Base-by-base conservation (phyloP, 2,329 filamentous ascomycete species). In the Colletotrichum lindemuthianum region DNA sequence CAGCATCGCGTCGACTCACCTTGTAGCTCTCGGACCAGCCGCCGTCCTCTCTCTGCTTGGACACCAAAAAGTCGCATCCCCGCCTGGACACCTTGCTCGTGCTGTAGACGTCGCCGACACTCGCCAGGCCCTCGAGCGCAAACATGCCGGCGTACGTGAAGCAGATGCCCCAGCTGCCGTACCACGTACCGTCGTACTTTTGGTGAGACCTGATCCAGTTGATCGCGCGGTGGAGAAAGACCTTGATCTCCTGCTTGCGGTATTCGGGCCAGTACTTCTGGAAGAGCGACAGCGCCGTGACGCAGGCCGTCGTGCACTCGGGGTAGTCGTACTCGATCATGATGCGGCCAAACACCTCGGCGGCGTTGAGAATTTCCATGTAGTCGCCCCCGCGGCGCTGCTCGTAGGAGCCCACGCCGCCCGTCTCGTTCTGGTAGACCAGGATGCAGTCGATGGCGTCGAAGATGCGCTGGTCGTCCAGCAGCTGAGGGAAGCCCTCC, bases 321-420 rank as follows among this genome's bases (percentile, higher is more conserved):
- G 95, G 93, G 73, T 99, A 98, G 75, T 97, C 93, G 76, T 99
- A 99, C 74, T 98, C 95, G 58, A 99, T 90, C 96, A 99, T 99
- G 79, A 99, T 99, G 16, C 90, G 87, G 12, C 93, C 94, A 76
- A 99, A 99, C 0, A 99, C 94, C 75, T 99, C 96, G 2, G 96
- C 96, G 0, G 95, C 95, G 72, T 99, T 99, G 47, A 99, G 86
- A 75, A 89, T 84, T 76, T 99, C 96, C 69, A 98, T 76, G 69
- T 86, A 87, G 69, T 91, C 84, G 9, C 92, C 90, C 2, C 91
- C 95, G 33, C 96, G 88, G 2, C 90, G 90, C 2, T 87, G 87
- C 74, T 99, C 96, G 75, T 99, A 99, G 13, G 93, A 96, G 0
- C 93, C 92, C 73, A 93, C 95, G 4, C 93, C 96, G 24, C 94